Evolutionary conservation across 179 eudicot genomes (phyloP).

Genomic region (Actinidia arguta): DNA sequence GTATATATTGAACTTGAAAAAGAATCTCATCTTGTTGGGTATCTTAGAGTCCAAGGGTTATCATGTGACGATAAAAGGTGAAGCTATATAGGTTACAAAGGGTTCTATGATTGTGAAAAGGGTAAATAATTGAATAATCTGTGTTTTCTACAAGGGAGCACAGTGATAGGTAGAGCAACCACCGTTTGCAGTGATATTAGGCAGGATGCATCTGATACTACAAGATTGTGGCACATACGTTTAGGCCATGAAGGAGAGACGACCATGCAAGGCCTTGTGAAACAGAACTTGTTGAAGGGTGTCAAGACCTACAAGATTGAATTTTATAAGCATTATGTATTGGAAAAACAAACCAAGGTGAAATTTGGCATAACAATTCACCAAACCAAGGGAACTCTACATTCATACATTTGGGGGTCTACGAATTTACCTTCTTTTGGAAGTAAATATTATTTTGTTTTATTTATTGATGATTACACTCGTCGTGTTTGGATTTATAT

Average conservation of each 20-base stretch:
- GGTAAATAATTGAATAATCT: too few relatives aligned
- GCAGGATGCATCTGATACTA: neutral
- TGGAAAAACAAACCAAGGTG: neutral
- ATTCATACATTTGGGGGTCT: neutral
- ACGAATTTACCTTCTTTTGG: neutral
- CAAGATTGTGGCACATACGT: neutral
- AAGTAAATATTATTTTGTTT: neutral
- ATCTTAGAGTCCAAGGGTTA: too few relatives aligned
- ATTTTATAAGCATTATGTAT: neutral
- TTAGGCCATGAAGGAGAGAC: neutral
- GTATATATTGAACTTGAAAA: too few relatives aligned
- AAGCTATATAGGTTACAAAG: too few relatives aligned
- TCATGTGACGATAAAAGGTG: too few relatives aligned
- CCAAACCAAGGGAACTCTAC: neutral
- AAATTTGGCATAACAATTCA: neutral
- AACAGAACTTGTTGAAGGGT: neutral
- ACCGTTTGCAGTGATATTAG: too few relatives aligned
- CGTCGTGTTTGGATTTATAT: too few relatives aligned
- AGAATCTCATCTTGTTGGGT: too few relatives aligned
- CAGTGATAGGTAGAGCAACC: too few relatives aligned
- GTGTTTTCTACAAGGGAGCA: too few relatives aligned
- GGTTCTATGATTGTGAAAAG: too few relatives aligned
- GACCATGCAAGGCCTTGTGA: neutral
- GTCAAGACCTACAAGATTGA: neutral
- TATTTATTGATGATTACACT: neutral